phyloP scores from a whole-genome alignment of 441 rosid species.

The Isatis lusitanica region DNA sequence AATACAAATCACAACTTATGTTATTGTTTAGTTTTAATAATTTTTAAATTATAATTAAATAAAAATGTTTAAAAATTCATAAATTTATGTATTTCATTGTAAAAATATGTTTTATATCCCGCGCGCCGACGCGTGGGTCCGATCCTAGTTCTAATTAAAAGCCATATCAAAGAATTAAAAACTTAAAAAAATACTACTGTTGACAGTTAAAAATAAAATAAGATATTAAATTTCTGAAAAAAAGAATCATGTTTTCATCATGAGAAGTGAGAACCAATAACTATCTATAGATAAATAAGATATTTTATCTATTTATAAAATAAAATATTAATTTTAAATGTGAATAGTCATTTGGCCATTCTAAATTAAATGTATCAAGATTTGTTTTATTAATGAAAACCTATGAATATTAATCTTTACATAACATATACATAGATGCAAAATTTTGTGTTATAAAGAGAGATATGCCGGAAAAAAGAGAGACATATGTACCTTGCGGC shows the following conservation, averaged over 20 bases:
- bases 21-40: too few relatives aligned
- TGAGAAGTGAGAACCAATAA: neutral
- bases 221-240: neutral
- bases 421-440: neutral
- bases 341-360: neutral
- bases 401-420: neutral
- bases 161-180: neutral
- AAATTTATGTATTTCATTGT: too few relatives aligned
- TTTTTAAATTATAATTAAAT: too few relatives aligned
- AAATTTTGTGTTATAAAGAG: neutral
- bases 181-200: too few relatives aligned
- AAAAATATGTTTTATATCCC: too few relatives aligned
- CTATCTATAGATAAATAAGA: neutral
- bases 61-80: too few relatives aligned
- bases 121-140: too few relatives aligned
- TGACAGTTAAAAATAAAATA: too few relatives aligned
- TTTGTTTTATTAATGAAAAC: too few relatives aligned
- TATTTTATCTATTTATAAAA: neutral
- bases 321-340: neutral
- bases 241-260: neutral
- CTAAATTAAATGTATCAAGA: neutral
- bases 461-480: neutral
- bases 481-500: constrained; percentile 46
- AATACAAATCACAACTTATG: too few relatives aligned
- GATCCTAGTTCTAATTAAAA: neutral